Conservation (phyloP, 495 filamentous ascomycete species). For the Parathielavia appendiculata region DNA sequence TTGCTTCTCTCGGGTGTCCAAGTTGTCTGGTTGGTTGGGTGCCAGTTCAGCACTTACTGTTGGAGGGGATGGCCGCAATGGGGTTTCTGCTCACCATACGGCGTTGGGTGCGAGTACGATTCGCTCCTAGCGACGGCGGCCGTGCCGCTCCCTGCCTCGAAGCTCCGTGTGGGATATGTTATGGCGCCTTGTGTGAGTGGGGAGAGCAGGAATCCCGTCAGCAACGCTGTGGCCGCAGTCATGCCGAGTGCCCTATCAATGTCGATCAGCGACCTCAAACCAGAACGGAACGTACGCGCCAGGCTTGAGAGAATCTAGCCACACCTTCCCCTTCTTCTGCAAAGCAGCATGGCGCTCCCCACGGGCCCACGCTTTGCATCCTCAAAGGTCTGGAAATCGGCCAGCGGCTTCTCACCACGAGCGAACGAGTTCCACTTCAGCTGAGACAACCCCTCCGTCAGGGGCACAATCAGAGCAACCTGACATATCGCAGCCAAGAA, state of each 20-base stretch:
- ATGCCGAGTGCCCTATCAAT: constrained; percentile 36
- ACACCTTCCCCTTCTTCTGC: constrained; percentile 28
- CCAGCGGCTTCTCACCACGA: constrained; percentile 33
- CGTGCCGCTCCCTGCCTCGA: constrained; percentile 12
- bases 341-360: constrained; percentile 35
- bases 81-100: constrained; percentile 20
- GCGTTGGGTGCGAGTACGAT: constrained; percentile 19
- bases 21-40: constrained; percentile 16
- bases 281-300: not conserved
- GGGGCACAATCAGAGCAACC: constrained; percentile 33
- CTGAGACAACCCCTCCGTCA: constrained; percentile 41
- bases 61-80: not conserved
- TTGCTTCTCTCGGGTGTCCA: constrained; percentile 33
- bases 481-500: constrained; percentile 43
- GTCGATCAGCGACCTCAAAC: not conserved
- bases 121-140: constrained; percentile 21
- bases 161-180: constrained; percentile 24
- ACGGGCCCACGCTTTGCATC: constrained; percentile 40
- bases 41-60: not conserved
- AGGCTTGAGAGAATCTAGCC: not conserved
- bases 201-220: constrained; percentile 39
- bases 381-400: constrained; percentile 42
- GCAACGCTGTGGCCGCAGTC: constrained; percentile 36
- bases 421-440: constrained; percentile 50
- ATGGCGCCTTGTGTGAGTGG: constrained; percentile 47